Conservation (phyloP, 805 yeast genomes). For the Metschnikowia rubicola region DNA sequence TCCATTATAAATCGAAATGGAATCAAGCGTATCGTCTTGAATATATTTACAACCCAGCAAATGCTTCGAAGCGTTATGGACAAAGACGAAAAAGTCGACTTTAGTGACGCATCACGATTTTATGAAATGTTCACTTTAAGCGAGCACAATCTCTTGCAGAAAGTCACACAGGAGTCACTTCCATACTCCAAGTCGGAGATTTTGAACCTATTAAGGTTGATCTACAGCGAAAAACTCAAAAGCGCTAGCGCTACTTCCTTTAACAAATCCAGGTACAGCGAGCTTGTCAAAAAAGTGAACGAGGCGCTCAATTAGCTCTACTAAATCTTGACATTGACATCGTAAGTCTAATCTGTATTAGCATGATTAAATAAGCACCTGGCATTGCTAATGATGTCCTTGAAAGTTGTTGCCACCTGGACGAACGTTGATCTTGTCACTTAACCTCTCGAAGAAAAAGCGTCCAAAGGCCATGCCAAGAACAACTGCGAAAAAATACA, state of each 20-base stretch:
- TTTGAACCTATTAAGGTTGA: constrained; percentile 50
- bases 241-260: constrained; percentile 37
- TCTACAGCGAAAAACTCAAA: constrained; percentile 44
- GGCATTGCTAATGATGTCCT: constrained; percentile 4
- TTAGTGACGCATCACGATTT: constrained; percentile 50
- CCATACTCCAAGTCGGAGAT: constrained; percentile 43
- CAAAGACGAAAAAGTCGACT: constrained; percentile 52
- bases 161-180: constrained; percentile 29
- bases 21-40: constrained; percentile 53
- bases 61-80: constrained; percentile 57
- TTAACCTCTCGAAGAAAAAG: constrained; percentile 60
- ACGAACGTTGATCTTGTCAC: constrained; percentile 37
- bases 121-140: constrained; percentile 52
- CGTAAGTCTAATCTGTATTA: too few species aligned
- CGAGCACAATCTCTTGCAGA: constrained; percentile 46
- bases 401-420: constrained; percentile 22
- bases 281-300: constrained; percentile 29
- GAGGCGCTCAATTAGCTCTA: constrained; percentile 6
- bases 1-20: constrained; percentile 55
- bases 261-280: constrained; percentile 37
- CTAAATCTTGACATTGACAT: too few species aligned
- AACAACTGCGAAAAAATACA: constrained; percentile 71
- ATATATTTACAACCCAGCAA: constrained; percentile 66
- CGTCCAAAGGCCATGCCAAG: constrained; percentile 70
- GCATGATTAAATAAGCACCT: neutral